A percentile compares a stretch with the other conserved stretches of the same genome.
Evolutionary conservation across 148 eudicot species (phyloP).

Genomic region (Polygonum maritimum): DNA sequence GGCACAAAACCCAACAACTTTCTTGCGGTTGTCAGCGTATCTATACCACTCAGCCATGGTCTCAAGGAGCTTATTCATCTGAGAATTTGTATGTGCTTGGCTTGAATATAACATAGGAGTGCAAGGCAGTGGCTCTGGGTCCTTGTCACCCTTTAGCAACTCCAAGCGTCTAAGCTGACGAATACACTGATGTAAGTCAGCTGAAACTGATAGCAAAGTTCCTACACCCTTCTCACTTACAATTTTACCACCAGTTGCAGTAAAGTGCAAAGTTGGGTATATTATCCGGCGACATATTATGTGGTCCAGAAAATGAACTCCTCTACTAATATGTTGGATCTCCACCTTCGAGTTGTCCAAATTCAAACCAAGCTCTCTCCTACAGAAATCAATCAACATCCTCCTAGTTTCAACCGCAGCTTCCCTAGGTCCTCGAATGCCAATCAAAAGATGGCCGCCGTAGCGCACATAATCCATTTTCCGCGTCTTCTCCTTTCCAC

Average conservation of each 20-base stretch:
- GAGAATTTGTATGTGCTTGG: constrained; percentile 91
- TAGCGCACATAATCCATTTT: constrained; percentile 85
- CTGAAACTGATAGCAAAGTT: constrained; percentile 92
- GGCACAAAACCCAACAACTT: constrained; percentile 88
- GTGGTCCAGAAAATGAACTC: constrained; percentile 80
- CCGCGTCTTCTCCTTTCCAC: constrained; percentile 65
- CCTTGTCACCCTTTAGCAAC: constrained; percentile 79
- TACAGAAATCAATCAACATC: constrained; percentile 53
- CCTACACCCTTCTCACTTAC: constrained; percentile 83
- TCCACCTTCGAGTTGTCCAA: constrained; percentile 76
- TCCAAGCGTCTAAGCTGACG: constrained; percentile 60
- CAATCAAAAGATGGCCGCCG: constrained; percentile 83
- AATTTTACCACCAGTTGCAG: constrained; percentile 65
- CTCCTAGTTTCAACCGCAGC: constrained; percentile 64
- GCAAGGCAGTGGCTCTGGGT: constrained; percentile 94
- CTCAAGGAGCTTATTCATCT: constrained; percentile 97
- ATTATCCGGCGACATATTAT: constrained; percentile 70
- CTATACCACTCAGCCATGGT: constrained; percentile 97
- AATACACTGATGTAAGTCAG: constrained; percentile 76
- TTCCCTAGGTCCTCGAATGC: constrained; percentile 84
- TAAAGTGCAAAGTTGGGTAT: constrained; percentile 83
- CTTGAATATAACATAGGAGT: constrained; percentile 90
- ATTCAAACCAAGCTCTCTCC: constrained; percentile 39
- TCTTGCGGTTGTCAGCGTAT: constrained; percentile 92
- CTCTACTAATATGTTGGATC: constrained; percentile 81